phyloP scores from a whole-genome alignment of 1,284 basidiomycete genomes.

The Trametes versicolor region DNA sequence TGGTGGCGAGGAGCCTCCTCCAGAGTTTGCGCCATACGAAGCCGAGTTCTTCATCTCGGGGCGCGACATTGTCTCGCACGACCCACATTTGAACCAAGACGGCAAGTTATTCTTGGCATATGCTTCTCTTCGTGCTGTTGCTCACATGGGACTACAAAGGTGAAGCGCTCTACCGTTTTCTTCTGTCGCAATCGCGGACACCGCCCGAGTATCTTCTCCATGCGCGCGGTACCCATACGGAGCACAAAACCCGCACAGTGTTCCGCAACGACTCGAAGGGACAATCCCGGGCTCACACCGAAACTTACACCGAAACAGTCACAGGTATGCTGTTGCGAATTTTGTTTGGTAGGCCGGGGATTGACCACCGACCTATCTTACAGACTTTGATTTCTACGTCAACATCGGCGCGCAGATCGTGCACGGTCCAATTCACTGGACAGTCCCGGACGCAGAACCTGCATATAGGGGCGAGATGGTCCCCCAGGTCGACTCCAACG shows the following conservation, averaged over 20 bases:
- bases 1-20: conserved; percentile 59
- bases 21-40: conserved; percentile 68
- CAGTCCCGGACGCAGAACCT: conserved; percentile 46
- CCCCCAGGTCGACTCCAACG: conserved; percentile 38
- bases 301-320: conserved; percentile 64
- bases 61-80: conserved; percentile 74
- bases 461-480: conserved; percentile 48
- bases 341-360: not conserved
- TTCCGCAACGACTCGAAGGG: conserved; percentile 49
- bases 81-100: conserved; percentile 76
- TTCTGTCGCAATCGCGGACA: conserved; percentile 62
- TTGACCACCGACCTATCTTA: not conserved
- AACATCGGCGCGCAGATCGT: conserved; percentile 51
- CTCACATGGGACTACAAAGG: conserved; percentile 51
- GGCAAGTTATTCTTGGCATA: conserved; percentile 49
- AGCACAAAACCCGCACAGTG: conserved; percentile 62
- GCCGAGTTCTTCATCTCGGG: conserved; percentile 64
- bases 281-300: conserved; percentile 53
- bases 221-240: conserved; percentile 66
- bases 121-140: not conserved
- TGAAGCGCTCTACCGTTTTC: conserved; percentile 78
- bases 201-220: conserved; percentile 61
- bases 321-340: conserved; percentile 35
- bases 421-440: conserved; percentile 45
- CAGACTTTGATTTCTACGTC: conserved; percentile 73